Evolutionary conservation across 2,329 filamentous ascomycete genomes (phyloP).

Genomic region (Daldinia sp.): DNA sequence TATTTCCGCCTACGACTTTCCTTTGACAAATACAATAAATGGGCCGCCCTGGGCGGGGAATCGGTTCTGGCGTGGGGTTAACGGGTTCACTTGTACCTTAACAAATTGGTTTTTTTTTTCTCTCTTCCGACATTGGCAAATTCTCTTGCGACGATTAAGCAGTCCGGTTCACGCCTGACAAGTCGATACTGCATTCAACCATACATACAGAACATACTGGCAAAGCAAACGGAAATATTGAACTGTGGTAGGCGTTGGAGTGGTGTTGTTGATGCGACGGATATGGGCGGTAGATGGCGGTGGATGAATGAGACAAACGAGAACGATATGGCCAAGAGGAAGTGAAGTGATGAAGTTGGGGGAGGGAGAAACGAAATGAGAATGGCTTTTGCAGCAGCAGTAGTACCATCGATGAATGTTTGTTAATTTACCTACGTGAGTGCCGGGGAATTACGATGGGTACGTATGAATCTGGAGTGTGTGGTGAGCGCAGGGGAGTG

Average conservation of each 20-base stretch:
- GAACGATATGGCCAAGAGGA: background rate
- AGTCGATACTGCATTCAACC: background rate
- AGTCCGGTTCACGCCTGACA: background rate
- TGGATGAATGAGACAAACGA: background rate
- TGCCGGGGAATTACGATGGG: background rate
- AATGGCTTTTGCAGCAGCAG: conserved; percentile 37
- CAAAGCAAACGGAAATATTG: background rate
- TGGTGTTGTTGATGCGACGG: background rate
- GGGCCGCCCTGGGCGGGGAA: conserved; percentile 17
- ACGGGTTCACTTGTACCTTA: conserved; percentile 15
- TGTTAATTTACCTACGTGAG: background rate
- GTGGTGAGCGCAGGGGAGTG: background rate
- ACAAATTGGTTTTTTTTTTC: background rate
- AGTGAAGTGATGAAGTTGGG: background rate
- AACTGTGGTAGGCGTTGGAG: background rate
- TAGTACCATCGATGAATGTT: conserved; percentile 12
- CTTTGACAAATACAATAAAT: conserved; percentile 29
- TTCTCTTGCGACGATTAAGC: background rate
- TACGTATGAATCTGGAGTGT: background rate
- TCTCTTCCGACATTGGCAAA: conserved; percentile 30
- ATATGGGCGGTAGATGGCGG: background rate
- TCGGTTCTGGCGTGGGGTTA: conserved; percentile 20
- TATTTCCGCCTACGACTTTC: conserved; percentile 32
- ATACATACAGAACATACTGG: background rate
- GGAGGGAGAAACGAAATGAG: conserved; percentile 17